These are phyloP conservation scores for Coprinellus aureogranulatus DNA, from an alignment of 768 basidiomycete genomes.

Conservation along the genomic window DNA sequence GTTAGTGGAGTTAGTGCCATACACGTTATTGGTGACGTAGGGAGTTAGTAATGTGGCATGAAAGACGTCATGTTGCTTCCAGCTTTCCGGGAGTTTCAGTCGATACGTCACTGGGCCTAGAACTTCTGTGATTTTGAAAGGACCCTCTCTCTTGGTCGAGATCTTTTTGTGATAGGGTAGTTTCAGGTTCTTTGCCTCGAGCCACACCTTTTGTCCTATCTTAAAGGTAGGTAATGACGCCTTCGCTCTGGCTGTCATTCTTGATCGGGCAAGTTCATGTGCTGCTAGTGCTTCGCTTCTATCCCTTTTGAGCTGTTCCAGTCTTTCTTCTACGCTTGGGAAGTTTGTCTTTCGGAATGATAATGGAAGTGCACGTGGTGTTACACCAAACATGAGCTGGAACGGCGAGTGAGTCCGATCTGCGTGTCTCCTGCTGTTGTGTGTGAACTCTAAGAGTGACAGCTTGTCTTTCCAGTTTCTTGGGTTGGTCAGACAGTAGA, in stretches of 20 bases:
- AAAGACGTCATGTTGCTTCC: neutral
- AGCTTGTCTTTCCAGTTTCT: conserved; percentile 11
- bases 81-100: neutral
- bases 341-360: conserved; percentile 8
- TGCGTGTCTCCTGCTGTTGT: conserved; percentile 16
- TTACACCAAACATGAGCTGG: conserved; percentile 16
- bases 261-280: conserved; percentile 7
- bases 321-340: neutral
- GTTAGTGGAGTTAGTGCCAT: too few species aligned
- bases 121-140: neutral
- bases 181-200: conserved; percentile 2
- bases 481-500: conserved; percentile 15
- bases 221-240: neutral
- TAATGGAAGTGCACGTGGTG: neutral
- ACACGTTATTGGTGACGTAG: too few species aligned
- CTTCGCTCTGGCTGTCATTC: conserved; percentile 6
- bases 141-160: neutral
- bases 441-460: conserved; percentile 12
- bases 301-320: conserved; percentile 2
- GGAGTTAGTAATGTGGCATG: neutral
- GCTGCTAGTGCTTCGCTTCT: conserved; percentile 15
- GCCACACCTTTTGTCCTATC: conserved; percentile 7
- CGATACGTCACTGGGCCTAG: neutral
- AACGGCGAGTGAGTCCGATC: conserved; percentile 17
- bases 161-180: neutral